Base-by-base conservation (phyloP, 2,329 filamentous ascomycete genomes). In the Exophiala sp. region DNA sequence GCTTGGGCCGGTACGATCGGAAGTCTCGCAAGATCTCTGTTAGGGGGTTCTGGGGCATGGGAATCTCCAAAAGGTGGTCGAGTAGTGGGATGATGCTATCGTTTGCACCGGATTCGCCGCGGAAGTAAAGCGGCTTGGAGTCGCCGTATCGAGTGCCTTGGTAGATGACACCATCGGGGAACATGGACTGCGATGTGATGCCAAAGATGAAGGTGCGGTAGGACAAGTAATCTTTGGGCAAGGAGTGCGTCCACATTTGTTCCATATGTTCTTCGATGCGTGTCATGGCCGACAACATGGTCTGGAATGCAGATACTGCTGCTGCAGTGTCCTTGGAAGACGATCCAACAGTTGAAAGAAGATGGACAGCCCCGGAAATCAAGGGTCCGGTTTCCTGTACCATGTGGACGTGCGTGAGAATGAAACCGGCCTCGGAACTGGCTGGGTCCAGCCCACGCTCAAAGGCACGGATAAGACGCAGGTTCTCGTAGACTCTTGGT, bases 201-300 rank as follows among this genome's bases (percentile, higher is more conserved):
- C 91, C 91, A 64, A 95, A 95, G 72, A 96, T 96, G 74, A 96
- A 96, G 9, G 91, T 95, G 34, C 90, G 85, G 79, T 95, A 96
- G 60, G 80, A 85, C 52, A 86, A 88, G 71, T 96, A 96, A 59
- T 88, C 81, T 14, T 78, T 77, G 2, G 90, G 90, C 61, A 86
- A 86, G 48, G 86, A 93, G 67, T 89, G 87, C 53, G 77, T 78
- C 91, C 90, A 96, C 91, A 97, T 97, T 78, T 78, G 74, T 62
- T 93, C 88, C 88, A 94, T 94, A 55, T 83, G 82, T 24, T 70
- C 72, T 67, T 93, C 90, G 61, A 94, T 86, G 59, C 80, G 81
- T 50, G 72, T 73, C 70, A 88, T 77, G 0, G 83, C 78, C 1
- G 67, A 64, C 3, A 90, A 75, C 32, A 89, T 77, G 42, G 76